Percentiles rank a stretch among this genome's conserved stretches.
Evolutionary conservation across 805 yeast genomes (phyloP).

Genomic region (Saccharomyces jurei): DNA sequence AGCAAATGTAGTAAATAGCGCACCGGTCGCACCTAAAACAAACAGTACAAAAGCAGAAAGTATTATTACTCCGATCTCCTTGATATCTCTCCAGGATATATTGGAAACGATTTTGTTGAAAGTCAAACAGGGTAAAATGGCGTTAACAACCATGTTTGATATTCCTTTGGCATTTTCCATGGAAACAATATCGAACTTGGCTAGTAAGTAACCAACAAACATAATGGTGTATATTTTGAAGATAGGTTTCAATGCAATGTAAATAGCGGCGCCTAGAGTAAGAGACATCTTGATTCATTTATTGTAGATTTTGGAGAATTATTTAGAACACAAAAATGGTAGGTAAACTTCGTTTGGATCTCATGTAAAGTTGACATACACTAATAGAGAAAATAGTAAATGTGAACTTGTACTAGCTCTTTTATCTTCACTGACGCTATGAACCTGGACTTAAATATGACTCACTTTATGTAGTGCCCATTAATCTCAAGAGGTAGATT

Average conservation of each 20-base stretch:
- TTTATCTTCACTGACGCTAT: not conserved
- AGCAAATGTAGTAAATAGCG: slow-evolving; percentile 34
- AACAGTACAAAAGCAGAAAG: slow-evolving; percentile 41
- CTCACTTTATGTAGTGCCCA: not conserved
- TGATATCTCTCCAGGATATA: slow-evolving; percentile 59
- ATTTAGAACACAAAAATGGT: not conserved
- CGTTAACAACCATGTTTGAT: slow-evolving; percentile 59
- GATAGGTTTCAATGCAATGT: slow-evolving; percentile 78
- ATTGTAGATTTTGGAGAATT: not conserved
- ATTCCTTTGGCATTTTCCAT: slow-evolving; percentile 64
- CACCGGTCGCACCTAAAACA: slow-evolving; percentile 37
- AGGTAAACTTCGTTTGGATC: not conserved
- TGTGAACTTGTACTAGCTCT: not conserved
- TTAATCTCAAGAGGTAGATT: not conserved
- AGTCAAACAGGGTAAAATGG: slow-evolving; percentile 66
- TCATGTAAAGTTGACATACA: not conserved
- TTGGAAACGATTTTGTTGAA: slow-evolving; percentile 65
- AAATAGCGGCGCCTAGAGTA: slow-evolving; percentile 55
- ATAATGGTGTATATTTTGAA: slow-evolving; percentile 71
- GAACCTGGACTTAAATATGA: not conserved
- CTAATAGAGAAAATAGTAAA: not conserved
- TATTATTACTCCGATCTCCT: slow-evolving; percentile 57
- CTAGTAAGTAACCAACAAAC: slow-evolving; percentile 56
- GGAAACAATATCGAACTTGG: slow-evolving; percentile 52
- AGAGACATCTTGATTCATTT: slow-evolving; percentile 2